Evolutionary conservation across 2,329 filamentous ascomycete species (phyloP).

Genomic region (Penicillium palitans): DNA sequence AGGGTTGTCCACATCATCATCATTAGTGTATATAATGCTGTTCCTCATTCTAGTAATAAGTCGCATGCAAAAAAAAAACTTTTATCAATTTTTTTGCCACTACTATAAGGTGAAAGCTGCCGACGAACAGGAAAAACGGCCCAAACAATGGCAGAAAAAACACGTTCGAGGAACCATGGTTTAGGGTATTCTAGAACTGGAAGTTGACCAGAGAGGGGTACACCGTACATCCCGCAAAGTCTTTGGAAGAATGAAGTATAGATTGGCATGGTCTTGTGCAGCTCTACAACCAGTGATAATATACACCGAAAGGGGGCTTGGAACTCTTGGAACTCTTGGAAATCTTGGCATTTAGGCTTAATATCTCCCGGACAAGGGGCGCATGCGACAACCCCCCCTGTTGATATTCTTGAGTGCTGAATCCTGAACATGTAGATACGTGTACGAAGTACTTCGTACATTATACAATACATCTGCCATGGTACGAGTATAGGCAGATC

Average conservation of each 20-base stretch:
- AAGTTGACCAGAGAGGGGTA: constrained; percentile 3
- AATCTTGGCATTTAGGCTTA: constrained; percentile 28
- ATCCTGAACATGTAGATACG: neutral
- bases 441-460: neutral
- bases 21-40: neutral
- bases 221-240: constrained; percentile 3
- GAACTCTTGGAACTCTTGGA: constrained; percentile 21
- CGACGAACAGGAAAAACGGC: neutral
- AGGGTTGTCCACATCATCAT: neutral
- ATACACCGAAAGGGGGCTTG: constrained; percentile 16
- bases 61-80: neutral
- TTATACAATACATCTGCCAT: neutral
- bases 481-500: neutral
- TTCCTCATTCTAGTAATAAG: neutral
- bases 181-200: neutral
- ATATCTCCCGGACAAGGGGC: constrained; percentile 15
- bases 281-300: constrained; percentile 12
- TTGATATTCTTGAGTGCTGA: neutral
- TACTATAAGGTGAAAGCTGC: neutral
- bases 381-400: neutral
- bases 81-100: too few relatives aligned
- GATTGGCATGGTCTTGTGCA: constrained; percentile 9
- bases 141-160: neutral
- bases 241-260: constrained; percentile 4
- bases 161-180: constrained; percentile 13